These are phyloP conservation scores for Anthracocystis setariae DNA, from an alignment of 1,284 basidiomycete species.

Conservation along the genomic window DNA sequence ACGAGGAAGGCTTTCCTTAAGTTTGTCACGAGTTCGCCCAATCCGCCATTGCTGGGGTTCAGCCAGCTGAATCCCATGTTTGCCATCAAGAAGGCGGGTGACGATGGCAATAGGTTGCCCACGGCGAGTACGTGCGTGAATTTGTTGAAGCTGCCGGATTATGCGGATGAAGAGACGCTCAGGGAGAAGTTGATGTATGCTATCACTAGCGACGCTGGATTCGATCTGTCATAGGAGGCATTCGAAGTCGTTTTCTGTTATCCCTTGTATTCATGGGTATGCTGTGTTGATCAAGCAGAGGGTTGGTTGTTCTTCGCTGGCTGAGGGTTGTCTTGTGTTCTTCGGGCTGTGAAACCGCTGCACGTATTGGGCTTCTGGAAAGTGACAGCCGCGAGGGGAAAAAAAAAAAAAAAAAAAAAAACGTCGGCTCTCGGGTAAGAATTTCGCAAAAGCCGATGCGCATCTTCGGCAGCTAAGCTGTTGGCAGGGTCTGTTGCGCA, in stretches of 20 bases:
- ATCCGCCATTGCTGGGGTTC: constrained; percentile 65
- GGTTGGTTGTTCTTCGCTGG: too few relatives aligned
- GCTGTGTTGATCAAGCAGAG: too few relatives aligned
- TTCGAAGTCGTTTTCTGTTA: background rate
- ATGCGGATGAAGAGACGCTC: constrained; percentile 50
- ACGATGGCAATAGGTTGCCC: constrained; percentile 61
- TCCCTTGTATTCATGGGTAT: too few relatives aligned
- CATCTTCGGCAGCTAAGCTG: background rate
- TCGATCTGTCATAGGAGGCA: constrained; percentile 56
- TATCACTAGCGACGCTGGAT: constrained; percentile 63
- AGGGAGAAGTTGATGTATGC: constrained; percentile 63
- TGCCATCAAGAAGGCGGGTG: constrained; percentile 58
- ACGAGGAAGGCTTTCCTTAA: constrained; percentile 58
- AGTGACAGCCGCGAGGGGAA: constrained; percentile 2
- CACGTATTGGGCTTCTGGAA: background rate
- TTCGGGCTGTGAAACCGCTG: background rate
- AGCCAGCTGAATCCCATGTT: constrained; percentile 63
- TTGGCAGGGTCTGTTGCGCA: background rate
- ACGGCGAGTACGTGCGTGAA: constrained; percentile 67
- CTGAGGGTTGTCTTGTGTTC: too few relatives aligned
- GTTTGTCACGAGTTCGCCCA: constrained; percentile 66
- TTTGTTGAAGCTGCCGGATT: constrained; percentile 65
- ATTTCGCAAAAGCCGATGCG: background rate
- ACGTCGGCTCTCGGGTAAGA: constrained; percentile 24
- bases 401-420: too few relatives aligned